A percentile compares a stretch with the other conserved stretches of the same genome.
phyloP scores from a whole-genome alignment of 805 yeast genomes.

The Saccharomycopsis sp. region DNA sequence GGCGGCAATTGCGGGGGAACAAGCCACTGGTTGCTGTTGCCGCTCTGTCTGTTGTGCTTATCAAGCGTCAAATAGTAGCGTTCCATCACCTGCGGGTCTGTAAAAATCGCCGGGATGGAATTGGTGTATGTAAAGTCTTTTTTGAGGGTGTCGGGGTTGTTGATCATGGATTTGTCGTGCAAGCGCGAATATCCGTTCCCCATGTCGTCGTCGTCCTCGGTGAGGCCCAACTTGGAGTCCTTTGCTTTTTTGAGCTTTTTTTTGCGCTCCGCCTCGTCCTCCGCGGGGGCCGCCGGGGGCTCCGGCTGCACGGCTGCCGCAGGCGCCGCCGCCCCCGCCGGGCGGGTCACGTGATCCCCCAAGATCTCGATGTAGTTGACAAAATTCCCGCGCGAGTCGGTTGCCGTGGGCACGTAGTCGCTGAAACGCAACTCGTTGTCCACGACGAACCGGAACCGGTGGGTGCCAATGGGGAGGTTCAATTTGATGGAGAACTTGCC shows the following conservation, averaged over 20 bases:
- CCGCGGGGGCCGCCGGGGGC: slow-evolving; percentile 26
- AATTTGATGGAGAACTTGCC: slow-evolving; percentile 59
- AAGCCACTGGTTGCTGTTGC: slow-evolving; percentile 50
- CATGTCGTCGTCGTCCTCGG: slow-evolving; percentile 72
- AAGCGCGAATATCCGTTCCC: slow-evolving; percentile 75
- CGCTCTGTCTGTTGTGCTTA: slow-evolving; percentile 48
- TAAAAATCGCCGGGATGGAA: slow-evolving; percentile 75
- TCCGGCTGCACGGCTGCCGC: slow-evolving; percentile 16
- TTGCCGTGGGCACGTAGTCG: slow-evolving; percentile 89
- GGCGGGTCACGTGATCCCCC: slow-evolving; percentile 23
- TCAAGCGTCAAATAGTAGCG: slow-evolving; percentile 75
- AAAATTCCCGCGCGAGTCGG: slow-evolving; percentile 94
- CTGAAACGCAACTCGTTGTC: slow-evolving; percentile 89
- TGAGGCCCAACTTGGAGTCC: slow-evolving; percentile 58
- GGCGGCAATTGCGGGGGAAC: slow-evolving; percentile 98
- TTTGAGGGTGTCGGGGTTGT: slow-evolving; percentile 25
- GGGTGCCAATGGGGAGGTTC: slow-evolving; percentile 85
- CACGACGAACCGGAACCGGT: slow-evolving; percentile 86
- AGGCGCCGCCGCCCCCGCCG: slow-evolving; percentile 7
- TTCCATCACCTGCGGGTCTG: slow-evolving; percentile 79
- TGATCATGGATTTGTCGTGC: slow-evolving; percentile 48
- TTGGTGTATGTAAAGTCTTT: slow-evolving; percentile 40
- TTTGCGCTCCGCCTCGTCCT: slow-evolving; percentile 9
- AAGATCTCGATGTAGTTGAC: slow-evolving; percentile 82
- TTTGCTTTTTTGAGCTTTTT: slow-evolving; percentile 30